A percentile compares a stretch with the other conserved stretches of the same genome.
Conservation (phyloP, 495 filamentous ascomycete species). For the Haplographium delicatum region DNA sequence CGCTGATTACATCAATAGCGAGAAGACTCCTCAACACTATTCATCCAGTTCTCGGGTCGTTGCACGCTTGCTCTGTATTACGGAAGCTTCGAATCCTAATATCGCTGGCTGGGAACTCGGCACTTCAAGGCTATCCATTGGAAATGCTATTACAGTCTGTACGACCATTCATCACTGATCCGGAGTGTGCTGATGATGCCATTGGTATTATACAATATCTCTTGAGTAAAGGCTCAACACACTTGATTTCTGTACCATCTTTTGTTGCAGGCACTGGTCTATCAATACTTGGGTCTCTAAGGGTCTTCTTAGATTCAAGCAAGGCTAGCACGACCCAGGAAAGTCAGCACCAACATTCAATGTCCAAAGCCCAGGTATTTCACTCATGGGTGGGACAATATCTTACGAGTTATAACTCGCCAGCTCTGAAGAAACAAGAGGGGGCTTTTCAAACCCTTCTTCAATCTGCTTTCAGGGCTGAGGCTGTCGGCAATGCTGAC, state of each 20-base stretch:
- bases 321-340: conserved; percentile 68
- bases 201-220: conserved; percentile 85
- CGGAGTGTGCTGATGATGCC: conserved; percentile 87
- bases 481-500: conserved; percentile 52
- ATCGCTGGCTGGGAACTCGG: conserved; percentile 65
- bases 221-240: conserved; percentile 57
- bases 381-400: conserved; percentile 61
- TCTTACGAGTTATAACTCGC: conserved; percentile 38
- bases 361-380: conserved; percentile 61
- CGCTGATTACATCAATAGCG: conserved; percentile 67
- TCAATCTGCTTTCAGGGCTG: conserved; percentile 53
- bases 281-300: conserved; percentile 68
- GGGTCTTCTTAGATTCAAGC: conserved; percentile 61
- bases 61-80: conserved; percentile 80
- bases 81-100: conserved; percentile 80
- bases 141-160: conserved; percentile 87
- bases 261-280: conserved; percentile 77
- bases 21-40: conserved; percentile 75
- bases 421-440: conserved; percentile 37
- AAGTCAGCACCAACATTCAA: conserved; percentile 63
- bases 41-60: conserved; percentile 79
- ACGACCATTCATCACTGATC: conserved; percentile 69
- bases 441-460: conserved; percentile 58
- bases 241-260: conserved; percentile 58
- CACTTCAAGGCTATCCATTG: conserved; percentile 73